These are phyloP conservation scores for Elsinoe ampelina DNA, from an alignment of 2,329 filamentous ascomycete species.

Conservation along the genomic window DNA sequence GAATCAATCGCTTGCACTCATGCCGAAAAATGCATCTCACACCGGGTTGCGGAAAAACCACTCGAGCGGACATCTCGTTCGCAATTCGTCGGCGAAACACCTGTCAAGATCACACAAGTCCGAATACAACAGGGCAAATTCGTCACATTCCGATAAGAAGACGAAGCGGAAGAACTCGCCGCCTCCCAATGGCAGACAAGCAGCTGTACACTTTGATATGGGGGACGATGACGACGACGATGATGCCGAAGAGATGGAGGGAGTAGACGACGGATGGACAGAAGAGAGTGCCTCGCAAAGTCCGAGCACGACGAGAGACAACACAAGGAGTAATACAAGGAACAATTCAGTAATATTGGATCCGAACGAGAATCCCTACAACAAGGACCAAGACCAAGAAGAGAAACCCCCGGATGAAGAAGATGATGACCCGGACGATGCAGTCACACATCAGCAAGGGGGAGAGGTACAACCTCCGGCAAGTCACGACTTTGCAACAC, in stretches of 20 bases:
- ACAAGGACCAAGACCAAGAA: neutral
- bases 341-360: constrained; percentile 19
- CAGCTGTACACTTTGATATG: constrained; percentile 34
- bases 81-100: constrained; percentile 28
- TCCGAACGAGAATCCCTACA: constrained; percentile 14
- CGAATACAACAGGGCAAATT: constrained; percentile 13
- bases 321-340: constrained; percentile 18
- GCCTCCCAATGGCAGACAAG: constrained; percentile 28
- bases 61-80: constrained; percentile 34
- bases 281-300: constrained; percentile 19
- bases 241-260: constrained; percentile 18
- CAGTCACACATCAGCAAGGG: neutral
- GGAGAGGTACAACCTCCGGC: neutral
- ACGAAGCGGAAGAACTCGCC: constrained; percentile 15
- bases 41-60: constrained; percentile 25
- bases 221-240: constrained; percentile 22
- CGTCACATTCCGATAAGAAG: constrained; percentile 12
- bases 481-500: neutral
- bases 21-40: constrained; percentile 28
- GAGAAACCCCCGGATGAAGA: neutral
- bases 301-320: constrained; percentile 18
- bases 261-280: constrained; percentile 19
- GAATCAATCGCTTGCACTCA: constrained; percentile 31
- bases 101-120: constrained; percentile 24
- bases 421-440: neutral